A percentile compares a stretch with the other conserved stretches of the same genome.
phyloP scores from a whole-genome alignment of 2,329 filamentous ascomycete genomes.

The Pseudogymnoascus sp. region DNA sequence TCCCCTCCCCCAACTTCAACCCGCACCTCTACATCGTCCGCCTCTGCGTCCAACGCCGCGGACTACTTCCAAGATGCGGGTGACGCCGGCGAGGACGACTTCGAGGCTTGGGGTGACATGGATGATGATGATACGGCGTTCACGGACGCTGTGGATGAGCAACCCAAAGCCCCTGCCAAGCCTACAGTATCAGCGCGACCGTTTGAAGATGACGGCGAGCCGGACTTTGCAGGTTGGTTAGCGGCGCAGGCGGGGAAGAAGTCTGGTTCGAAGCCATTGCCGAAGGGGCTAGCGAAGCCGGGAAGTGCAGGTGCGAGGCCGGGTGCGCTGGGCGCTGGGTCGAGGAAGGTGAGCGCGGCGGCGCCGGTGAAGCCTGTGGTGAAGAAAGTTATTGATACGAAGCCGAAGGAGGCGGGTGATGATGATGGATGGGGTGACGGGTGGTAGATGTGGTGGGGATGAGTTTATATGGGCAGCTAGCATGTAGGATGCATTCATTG shows the following conservation, averaged over 20 bases:
- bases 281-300: constrained; percentile 72
- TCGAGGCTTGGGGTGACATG: constrained; percentile 66
- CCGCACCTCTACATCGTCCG: constrained; percentile 40
- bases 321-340: constrained; percentile 21
- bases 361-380: constrained; percentile 30
- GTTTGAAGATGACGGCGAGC: constrained; percentile 78
- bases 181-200: constrained; percentile 34
- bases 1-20: constrained; percentile 39
- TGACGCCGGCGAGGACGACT: constrained; percentile 50
- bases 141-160: constrained; percentile 28
- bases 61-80: constrained; percentile 48
- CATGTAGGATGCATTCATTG: not conserved
- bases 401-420: constrained; percentile 50
- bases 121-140: constrained; percentile 46
- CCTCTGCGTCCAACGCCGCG: constrained; percentile 34
- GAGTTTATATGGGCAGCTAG: constrained; percentile 1
- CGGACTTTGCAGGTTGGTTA: constrained; percentile 93
- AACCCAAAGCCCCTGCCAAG: constrained; percentile 16
- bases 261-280: constrained; percentile 52
- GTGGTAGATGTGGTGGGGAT: constrained; percentile 38
- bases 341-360: constrained; percentile 22
- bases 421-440: constrained; percentile 59
- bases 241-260: constrained; percentile 70
- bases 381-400: constrained; percentile 61
- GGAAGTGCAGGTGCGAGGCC: constrained; percentile 29